Evolutionary conservation across 2,329 filamentous ascomycete genomes (phyloP).

Genomic region (Xylariaceae sp.): DNA sequence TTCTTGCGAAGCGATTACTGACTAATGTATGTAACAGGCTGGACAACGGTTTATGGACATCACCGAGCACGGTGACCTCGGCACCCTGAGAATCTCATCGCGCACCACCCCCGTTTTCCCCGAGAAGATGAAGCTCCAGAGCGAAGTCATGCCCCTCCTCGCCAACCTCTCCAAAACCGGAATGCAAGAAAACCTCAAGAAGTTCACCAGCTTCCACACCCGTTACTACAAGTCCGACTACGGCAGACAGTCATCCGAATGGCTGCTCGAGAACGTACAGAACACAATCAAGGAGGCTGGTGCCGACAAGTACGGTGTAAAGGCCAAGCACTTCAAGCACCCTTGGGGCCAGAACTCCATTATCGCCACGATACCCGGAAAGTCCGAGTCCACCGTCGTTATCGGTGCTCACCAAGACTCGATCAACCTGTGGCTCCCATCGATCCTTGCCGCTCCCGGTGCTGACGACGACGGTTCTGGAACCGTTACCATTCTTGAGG

Average conservation of each 20-base stretch:
- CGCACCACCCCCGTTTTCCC: slow-evolving; percentile 57
- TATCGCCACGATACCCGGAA: slow-evolving; percentile 85
- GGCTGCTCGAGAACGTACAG: slow-evolving; percentile 73
- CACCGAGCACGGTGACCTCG: slow-evolving; percentile 66
- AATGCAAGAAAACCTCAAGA: slow-evolving; percentile 73
- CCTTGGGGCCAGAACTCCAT: slow-evolving; percentile 86
- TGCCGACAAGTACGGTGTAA: slow-evolving; percentile 60
- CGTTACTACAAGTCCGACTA: slow-evolving; percentile 75
- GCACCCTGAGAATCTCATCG: slow-evolving; percentile 38
- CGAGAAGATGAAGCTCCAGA: slow-evolving; percentile 56
- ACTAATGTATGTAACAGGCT: slow-evolving; percentile 47
- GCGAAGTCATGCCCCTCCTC: slow-evolving; percentile 62
- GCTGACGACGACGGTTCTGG: slow-evolving; percentile 95
- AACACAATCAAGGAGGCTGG: slow-evolving; percentile 66
- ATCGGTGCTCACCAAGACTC: slow-evolving; percentile 93
- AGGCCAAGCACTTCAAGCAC: slow-evolving; percentile 70
- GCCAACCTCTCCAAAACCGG: slow-evolving; percentile 65
- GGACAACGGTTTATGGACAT: slow-evolving; percentile 93
- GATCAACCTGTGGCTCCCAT: slow-evolving; percentile 87
- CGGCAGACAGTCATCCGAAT: slow-evolving; percentile 79
- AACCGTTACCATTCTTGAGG: slow-evolving; percentile 91
- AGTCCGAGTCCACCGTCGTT: slow-evolving; percentile 76
- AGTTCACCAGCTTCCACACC: slow-evolving; percentile 73
- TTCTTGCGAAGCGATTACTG: slow-evolving; percentile 11
- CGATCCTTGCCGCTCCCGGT: slow-evolving; percentile 76